These are phyloP conservation scores for Amanita thiersii DNA, from an alignment of 768 basidiomycete genomes.

Conservation along the genomic window DNA sequence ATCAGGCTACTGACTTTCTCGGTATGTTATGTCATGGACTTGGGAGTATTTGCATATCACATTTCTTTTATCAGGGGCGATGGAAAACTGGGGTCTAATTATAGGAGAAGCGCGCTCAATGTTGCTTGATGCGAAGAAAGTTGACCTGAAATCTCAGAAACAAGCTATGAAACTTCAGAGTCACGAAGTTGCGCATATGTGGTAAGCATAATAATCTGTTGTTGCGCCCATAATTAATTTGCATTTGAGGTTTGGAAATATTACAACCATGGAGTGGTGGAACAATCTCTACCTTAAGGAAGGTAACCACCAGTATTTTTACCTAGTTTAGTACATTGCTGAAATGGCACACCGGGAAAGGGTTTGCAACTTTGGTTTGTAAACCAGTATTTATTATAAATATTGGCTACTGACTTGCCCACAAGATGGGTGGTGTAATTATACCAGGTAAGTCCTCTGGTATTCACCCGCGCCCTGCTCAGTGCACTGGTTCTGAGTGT, in stretches of 20 bases:
- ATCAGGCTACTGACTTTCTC: slow-evolving; percentile 86
- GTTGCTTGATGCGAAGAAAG: slow-evolving; percentile 69
- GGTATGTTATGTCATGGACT: slow-evolving; percentile 65
- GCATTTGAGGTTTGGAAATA: slow-evolving; percentile 75
- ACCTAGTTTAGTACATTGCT: not conserved
- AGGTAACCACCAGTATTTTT: slow-evolving; percentile 28
- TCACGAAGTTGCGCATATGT: slow-evolving; percentile 85
- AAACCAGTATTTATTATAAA: not conserved
- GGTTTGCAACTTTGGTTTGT: slow-evolving; percentile 75
- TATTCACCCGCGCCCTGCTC: no score
- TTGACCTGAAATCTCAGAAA: slow-evolving; percentile 68
- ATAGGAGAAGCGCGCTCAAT: slow-evolving; percentile 83
- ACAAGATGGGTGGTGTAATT: slow-evolving; percentile 81
- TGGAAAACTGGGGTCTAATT: slow-evolving; percentile 95
- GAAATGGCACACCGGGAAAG: slow-evolving; percentile 21
- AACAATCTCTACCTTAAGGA: slow-evolving; percentile 77
- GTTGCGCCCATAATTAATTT: not conserved
- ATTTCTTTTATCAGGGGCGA: slow-evolving; percentile 39
- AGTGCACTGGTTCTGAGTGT: no score
- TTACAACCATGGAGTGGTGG: slow-evolving; percentile 94
- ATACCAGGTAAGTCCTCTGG: slow-evolving; percentile 60
- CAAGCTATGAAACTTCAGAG: slow-evolving; percentile 65
- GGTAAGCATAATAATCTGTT: slow-evolving; percentile 25
- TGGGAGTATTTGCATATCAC: not conserved
- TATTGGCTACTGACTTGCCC: slow-evolving; percentile 4